Evolutionary conservation across 176 grass and related monocot species (phyloP), one percentile per base, ranked within the genome.

Genomic region (Ananas comosus): DNA sequence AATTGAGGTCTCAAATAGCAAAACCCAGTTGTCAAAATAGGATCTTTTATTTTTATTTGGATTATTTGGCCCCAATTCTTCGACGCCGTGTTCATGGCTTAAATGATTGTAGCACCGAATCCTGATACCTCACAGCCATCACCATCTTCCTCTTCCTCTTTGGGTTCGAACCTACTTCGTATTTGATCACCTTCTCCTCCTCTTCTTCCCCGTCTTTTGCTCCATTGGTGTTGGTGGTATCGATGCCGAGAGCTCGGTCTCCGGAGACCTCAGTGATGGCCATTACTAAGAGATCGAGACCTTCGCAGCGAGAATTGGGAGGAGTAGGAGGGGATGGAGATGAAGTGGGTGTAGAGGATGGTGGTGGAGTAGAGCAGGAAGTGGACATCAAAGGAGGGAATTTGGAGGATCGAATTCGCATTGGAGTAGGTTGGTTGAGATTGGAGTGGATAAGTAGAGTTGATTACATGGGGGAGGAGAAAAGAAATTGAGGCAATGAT

Each of bases 371-470:
- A 28, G 14, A 48, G 49, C 12, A 53, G 50, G 73, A 53, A 66
- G 51, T 19, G 16, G 64, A 52, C 17, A 16, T 61, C 56, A 67
- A 75, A 75, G 73, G 49, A 47, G 10, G 49, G 21, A 63, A 18
- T 50, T 75, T 75, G 12, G 73, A 75, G 11, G 73, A 49, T 67
- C 63, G 73, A 67, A 75, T 75, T 75, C 73, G 65, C 73, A 75
- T 66, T 28, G 73, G 50, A 66, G 53, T 75, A 14, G 73, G 53
- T 75, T 10, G 29, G 54, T 50, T 22, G 49, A 19, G 49, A 64
- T 73, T 50, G 29, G 71, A 2, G 10, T 8, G 42, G 19, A 18
- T 17, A 21, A 59, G 10, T 21, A 9, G n/a, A 8, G 19, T 59
- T 9, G 16, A 7, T 42, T 42, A 42, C 33, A 42, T 6, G 4